Conservation (phyloP, 148 eudicot genomes). For the Chenopodium album region DNA sequence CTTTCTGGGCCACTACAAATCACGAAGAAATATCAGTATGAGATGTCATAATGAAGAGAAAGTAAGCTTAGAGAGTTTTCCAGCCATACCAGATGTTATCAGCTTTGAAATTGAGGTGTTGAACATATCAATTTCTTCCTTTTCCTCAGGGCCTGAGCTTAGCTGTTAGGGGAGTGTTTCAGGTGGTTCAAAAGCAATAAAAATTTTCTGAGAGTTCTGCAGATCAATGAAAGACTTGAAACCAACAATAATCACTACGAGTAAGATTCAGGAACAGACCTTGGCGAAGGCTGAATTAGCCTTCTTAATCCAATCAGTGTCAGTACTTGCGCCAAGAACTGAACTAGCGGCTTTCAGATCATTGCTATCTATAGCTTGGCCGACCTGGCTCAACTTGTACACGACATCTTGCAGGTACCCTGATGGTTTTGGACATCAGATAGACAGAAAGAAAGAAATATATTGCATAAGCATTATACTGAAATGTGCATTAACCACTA, state of each 20-base stretch:
- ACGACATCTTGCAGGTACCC: constrained; percentile 87
- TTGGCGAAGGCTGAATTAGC: constrained; percentile 77
- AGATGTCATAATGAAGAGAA: too few species aligned
- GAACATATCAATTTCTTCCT: constrained; percentile 61
- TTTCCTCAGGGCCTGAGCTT: constrained; percentile 70
- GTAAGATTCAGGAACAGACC: constrained; percentile 31
- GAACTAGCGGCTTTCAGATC: constrained; percentile 71
- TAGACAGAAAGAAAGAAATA: not conserved
- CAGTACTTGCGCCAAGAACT: constrained; percentile 58
- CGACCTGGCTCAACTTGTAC: constrained; percentile 76
- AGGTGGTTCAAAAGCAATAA: not conserved
- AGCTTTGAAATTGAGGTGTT: constrained; percentile 64
- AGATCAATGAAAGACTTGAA: not conserved
- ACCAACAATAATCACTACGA: too few species aligned
- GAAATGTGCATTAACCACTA: too few species aligned
- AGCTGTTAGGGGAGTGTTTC: constrained; percentile 40
- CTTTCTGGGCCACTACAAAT: constrained; percentile 55
- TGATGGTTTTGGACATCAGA: constrained; percentile 31
- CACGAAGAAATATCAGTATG: not conserved
- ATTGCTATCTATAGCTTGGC: constrained; percentile 94
- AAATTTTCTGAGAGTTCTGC: not conserved
- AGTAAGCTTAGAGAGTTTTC: not conserved
- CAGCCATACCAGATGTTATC: constrained; percentile 63
- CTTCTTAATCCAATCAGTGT: constrained; percentile 81
- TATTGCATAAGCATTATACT: not conserved